Conservation (phyloP, 2,329 filamentous ascomycete genomes). For the Alternaria dauci region DNA sequence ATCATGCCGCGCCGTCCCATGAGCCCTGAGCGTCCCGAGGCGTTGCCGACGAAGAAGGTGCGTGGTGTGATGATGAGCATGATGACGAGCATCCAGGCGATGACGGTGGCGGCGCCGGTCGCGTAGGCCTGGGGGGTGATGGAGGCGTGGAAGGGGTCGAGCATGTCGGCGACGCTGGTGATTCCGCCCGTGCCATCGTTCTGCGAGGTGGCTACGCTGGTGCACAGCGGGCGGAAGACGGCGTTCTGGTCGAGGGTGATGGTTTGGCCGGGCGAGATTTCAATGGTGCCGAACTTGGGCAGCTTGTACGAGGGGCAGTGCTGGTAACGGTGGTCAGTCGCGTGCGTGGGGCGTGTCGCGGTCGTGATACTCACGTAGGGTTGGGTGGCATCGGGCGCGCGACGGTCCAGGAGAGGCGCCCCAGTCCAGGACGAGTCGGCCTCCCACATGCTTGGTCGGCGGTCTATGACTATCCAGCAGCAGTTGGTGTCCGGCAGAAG, state of each 20-base stretch:
- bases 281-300: conserved; percentile 65
- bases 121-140: conserved; percentile 93
- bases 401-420: conserved; percentile 32
- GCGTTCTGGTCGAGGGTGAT: conserved; percentile 68
- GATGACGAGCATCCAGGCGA: conserved; percentile 90
- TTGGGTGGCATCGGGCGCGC: conserved; percentile 37
- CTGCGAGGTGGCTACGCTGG: conserved; percentile 43
- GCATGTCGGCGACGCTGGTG: conserved; percentile 69
- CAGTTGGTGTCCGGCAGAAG: conserved; percentile 30
- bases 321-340: conserved; percentile 44
- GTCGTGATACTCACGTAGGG: conserved; percentile 41
- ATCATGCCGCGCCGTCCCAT: conserved; percentile 85
- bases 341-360: conserved; percentile 5
- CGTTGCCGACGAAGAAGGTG: conserved; percentile 85
- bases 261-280: conserved; percentile 62
- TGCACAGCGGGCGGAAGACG: conserved; percentile 68
- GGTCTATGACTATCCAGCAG: conserved; percentile 49
- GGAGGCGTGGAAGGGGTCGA: conserved; percentile 91
- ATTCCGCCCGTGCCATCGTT: conserved; percentile 50
- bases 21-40: conserved; percentile 71
- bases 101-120: conserved; percentile 87
- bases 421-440: conserved; percentile 36
- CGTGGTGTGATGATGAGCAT: conserved; percentile 95
- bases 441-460: conserved; percentile 41
- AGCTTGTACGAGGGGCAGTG: conserved; percentile 71